Base-by-base conservation (phyloP, 163 green algal genomes). In the Coccomyxa subellipsoidea region DNA sequence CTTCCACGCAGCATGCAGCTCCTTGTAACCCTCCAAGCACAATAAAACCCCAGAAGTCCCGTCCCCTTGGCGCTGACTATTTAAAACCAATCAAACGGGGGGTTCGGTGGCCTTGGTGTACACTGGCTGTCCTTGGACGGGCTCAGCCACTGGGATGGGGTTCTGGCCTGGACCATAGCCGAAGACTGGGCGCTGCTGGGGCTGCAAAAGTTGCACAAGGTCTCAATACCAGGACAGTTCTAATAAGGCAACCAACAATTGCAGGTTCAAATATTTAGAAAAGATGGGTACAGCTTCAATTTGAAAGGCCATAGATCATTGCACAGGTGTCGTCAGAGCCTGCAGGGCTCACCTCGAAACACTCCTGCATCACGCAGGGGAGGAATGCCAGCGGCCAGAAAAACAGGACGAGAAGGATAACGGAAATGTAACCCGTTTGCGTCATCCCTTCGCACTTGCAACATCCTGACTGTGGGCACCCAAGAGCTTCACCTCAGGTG, bases 381-480 rank as follows among this genome's bases (percentile, higher is more conserved):
- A 73, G 31, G 66, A 73, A 73, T 8, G 29, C 27, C 29, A 73
- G n/a, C 29, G 66, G 70, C 70, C 32, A 39, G 32, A 77, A 39
- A 23, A 77, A 47, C 31, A 77, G 21, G 27, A 77, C 27, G 27
- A 77, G 70, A 8, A 77, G 32, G 34, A 77, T 53, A 32, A 77
- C 25, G 23, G 70, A n/a, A 27, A 77, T 34, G 12, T 47, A 29
- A 18, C 70, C 70, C 32, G 70, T 40, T 3, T 27, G 18, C 18
- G 18, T 77, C 32, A 77, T 47, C 18, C 70, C 70, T 18, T 77
- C 70, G 32, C 70, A 77, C 32, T 40, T 39, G 70, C 70, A 77
- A 7, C 34, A 47, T 9, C 32, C 70, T 34, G 25, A 9, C 70
- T 47, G 70, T 9, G 29, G 27, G 12, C 66, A 73, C 4, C 66